phyloP scores from a whole-genome alignment of 2,329 filamentous ascomycete species.

The Waltergamsia citrina region DNA sequence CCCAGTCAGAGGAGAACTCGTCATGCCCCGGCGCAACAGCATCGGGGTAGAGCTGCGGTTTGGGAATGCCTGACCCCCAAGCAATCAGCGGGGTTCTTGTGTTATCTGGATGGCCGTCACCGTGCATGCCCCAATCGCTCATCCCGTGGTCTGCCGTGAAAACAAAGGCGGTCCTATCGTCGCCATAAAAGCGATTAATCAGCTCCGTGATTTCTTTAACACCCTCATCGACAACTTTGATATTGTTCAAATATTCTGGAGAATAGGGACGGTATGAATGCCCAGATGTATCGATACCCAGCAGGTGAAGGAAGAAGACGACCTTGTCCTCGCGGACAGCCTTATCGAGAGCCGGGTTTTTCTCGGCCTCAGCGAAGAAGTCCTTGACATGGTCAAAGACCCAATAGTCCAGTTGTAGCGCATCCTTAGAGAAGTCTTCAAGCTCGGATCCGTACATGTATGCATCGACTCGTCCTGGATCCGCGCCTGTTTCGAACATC shows the following conservation, averaged over 20 bases:
- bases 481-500: conserved; percentile 94
- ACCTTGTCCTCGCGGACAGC: conserved; percentile 73
- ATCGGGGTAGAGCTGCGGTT: conserved; percentile 50
- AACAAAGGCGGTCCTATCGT: conserved; percentile 82
- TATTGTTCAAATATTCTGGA: conserved; percentile 88
- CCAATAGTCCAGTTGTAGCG: conserved; percentile 77
- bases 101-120: conserved; percentile 94
- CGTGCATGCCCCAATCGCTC: conserved; percentile 99
- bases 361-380: conserved; percentile 71
- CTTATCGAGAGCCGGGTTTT: conserved; percentile 64
- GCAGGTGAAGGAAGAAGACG: conserved; percentile 90
- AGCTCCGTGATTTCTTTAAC: conserved; percentile 75
- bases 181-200: conserved; percentile 76
- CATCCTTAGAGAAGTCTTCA: conserved; percentile 84
- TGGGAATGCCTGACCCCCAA: conserved; percentile 87
- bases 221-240: conserved; percentile 87
- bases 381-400: conserved; percentile 91
- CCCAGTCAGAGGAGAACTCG: conserved; percentile 86
- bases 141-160: conserved; percentile 98
- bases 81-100: conserved; percentile 86
- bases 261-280: conserved; percentile 86
- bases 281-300: conserved; percentile 85
- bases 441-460: conserved; percentile 73
- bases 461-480: conserved; percentile 79
- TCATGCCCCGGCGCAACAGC: conserved; percentile 71